Base-by-base conservation (phyloP, 2,329 filamentous ascomycete genomes). In the Fusarium veterinarium region DNA sequence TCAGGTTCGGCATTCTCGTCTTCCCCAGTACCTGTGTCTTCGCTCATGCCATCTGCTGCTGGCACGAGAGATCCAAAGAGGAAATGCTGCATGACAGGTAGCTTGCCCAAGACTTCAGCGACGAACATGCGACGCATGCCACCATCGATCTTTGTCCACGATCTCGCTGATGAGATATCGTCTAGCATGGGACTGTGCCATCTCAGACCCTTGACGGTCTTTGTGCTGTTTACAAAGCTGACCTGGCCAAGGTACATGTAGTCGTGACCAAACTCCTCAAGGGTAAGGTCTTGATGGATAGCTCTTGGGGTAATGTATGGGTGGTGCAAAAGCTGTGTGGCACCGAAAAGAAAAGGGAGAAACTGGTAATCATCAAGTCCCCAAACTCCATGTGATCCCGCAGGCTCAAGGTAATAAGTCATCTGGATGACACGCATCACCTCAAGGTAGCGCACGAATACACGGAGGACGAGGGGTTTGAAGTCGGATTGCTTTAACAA, bases 181-280 rank as follows among this genome's bases (percentile, higher is more conserved):
- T 99, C 96, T 23, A 99, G 89, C 97, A 99, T 98, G 7, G 97
- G 96, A 72, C 92, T 95, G 79, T 99, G 97, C 96, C 96, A 99
- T 48, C 96, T 89, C 68, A 99, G 84, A 3, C 95, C 95, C 78
- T 97, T 94, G 64, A 98, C 95, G 3, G 94, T 97, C 86, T 99
- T 99, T 65, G 97, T 97, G 75, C 91, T 93, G 83, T 98, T 98
- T 64, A 99, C 95, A 83, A 97, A 99, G 57, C 89, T 88, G 31
- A 99, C 94, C 82, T 98, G 96, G 58, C 95, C 93, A 1, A 99
- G 89, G 77, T 99, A 99, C 64, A 99, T 84, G 78, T 92, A 99
- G 62, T 97, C 93, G 62, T 88, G 84, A 19, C 90, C 89, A 77
- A 93, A 95, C 80, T 98, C 95, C 80, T 98, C 96, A 19, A 99